phyloP scores from a whole-genome alignment of 2,329 filamentous ascomycete genomes.

The Colletotrichum salicis region DNA sequence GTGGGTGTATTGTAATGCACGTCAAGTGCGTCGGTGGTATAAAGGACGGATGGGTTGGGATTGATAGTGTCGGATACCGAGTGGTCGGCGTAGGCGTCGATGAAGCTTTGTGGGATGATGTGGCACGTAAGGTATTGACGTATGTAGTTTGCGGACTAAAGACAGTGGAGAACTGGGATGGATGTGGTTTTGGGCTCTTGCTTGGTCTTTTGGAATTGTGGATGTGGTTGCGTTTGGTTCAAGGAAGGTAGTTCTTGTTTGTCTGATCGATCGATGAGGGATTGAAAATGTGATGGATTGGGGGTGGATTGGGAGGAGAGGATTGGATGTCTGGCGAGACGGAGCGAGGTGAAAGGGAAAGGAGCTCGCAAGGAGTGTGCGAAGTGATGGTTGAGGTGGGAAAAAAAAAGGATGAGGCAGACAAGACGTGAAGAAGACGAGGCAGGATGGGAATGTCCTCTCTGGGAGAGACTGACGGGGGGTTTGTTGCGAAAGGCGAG shows the following conservation, averaged over 20 bases:
- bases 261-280: constrained; percentile 30
- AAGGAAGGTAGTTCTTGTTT: constrained; percentile 33
- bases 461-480: constrained; percentile 34
- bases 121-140: constrained; percentile 36
- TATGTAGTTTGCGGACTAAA: constrained; percentile 35
- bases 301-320: constrained; percentile 16
- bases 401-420: constrained; percentile 36
- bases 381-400: constrained; percentile 36
- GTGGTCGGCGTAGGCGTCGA: constrained; percentile 24
- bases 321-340: constrained; percentile 30
- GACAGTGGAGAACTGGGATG: constrained; percentile 37
- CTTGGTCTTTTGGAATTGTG: constrained; percentile 29
- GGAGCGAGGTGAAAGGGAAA: constrained; percentile 35
- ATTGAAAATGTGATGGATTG: constrained; percentile 28
- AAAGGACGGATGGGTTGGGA: constrained; percentile 14
- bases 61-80: constrained; percentile 32
- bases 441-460: constrained; percentile 37
- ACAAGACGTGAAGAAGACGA: constrained; percentile 35
- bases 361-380: constrained; percentile 38
- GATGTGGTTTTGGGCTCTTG: constrained; percentile 32
- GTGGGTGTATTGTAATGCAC: constrained; percentile 52
- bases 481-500: constrained; percentile 35
- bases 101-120: constrained; percentile 33
- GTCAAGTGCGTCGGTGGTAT: constrained; percentile 47
- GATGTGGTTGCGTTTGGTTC: constrained; percentile 23